Conservation (phyloP, 257 asterid species). For the Solanum acaule region DNA sequence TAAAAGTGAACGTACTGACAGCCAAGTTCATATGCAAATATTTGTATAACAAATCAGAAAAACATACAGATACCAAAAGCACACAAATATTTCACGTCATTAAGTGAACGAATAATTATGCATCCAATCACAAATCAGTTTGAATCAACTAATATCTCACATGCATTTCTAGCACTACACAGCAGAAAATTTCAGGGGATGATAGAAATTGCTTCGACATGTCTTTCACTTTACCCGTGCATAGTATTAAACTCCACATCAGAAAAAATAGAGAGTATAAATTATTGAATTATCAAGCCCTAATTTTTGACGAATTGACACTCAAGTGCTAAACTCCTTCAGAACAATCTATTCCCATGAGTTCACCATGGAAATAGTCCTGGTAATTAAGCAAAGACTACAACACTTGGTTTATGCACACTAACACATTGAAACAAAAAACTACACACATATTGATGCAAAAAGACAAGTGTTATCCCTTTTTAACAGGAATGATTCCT, state of each 20-base stretch:
- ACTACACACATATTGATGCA: background rate
- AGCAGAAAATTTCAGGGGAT: background rate
- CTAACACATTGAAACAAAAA: background rate
- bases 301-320: background rate
- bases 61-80: background rate
- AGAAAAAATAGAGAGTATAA: background rate
- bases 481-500: background rate
- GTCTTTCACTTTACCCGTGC: background rate
- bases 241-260: background rate
- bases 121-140: background rate
- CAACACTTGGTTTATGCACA: background rate
- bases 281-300: background rate
- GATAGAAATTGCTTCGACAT: background rate
- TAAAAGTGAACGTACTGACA: background rate
- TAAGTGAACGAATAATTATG: background rate
- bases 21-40: background rate
- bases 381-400: background rate
- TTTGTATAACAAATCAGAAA: background rate
- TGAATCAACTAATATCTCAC: background rate
- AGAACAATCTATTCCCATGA: background rate
- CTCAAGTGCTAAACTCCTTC: background rate
- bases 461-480: background rate
- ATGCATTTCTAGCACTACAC: background rate
- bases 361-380: background rate
- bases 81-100: background rate